Conservation (phyloP, 73 alveolate species). For the Paramecium pentaurelia region DNA sequence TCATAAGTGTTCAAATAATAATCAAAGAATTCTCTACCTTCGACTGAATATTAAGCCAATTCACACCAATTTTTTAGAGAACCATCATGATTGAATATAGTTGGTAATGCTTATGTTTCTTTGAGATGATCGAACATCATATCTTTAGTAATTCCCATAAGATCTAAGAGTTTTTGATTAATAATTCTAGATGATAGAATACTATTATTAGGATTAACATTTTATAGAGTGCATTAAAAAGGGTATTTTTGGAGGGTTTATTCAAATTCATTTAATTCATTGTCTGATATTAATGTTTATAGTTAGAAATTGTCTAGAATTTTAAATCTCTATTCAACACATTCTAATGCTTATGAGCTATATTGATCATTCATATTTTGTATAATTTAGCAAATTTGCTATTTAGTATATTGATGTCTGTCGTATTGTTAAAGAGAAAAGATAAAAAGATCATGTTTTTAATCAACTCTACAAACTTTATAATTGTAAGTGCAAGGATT, state of each 20-base stretch:
- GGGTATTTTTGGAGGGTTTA: neutral
- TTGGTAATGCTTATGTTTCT: constrained; percentile 11
- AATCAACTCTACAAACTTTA: constrained; percentile 11
- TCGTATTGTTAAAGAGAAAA: constrained; percentile 15
- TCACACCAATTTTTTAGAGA: constrained; percentile 42
- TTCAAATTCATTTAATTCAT: neutral
- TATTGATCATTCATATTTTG: neutral
- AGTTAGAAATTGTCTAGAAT: neutral
- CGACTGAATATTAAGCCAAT: constrained; percentile 28
- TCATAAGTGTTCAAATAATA: constrained; percentile 19
- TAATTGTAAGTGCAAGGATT: constrained; percentile 51
- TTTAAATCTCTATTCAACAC: neutral
- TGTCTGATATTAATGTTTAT: neutral
- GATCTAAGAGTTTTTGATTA: neutral
- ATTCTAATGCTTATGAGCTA: neutral
- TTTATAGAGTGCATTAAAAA: neutral
- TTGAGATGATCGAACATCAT: constrained; percentile 42
- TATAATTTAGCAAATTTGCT: neutral
- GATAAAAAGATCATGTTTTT: neutral
- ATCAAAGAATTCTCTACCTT: neutral
- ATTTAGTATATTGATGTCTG: neutral
- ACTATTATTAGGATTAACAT: neutral
- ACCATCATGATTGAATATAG: neutral
- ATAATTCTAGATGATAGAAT: neutral
- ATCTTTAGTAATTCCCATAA: constrained; percentile 45